Conservation (phyloP, 257 asterid species). For the Solanum boliviense region DNA sequence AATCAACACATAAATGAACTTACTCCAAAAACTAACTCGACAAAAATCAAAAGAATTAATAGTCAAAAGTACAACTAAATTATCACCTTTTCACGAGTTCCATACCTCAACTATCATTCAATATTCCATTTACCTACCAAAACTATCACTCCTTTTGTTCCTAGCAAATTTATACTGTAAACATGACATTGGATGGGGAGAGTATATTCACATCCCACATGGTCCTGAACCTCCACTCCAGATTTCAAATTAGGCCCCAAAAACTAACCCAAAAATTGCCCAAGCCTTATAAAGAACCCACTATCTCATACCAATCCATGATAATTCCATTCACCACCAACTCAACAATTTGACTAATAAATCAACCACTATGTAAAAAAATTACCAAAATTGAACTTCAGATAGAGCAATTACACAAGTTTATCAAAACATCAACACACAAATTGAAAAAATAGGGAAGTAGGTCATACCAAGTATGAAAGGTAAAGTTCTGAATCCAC, state of each 20-base stretch:
- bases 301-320: neutral
- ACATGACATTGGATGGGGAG: neutral
- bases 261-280: neutral
- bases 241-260: neutral
- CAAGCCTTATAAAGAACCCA: neutral
- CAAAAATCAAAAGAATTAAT: neutral
- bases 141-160: neutral
- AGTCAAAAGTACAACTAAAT: neutral
- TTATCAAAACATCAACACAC: neutral
- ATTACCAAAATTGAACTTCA: neutral
- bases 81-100: neutral
- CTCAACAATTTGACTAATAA: neutral
- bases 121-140: neutral
- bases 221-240: neutral
- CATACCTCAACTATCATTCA: neutral
- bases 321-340: neutral
- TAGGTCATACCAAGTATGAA: constrained; percentile 41
- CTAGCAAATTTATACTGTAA: neutral
- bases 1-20: neutral
- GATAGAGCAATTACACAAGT: neutral
- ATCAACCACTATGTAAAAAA: neutral
- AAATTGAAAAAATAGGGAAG: neutral
- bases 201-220: neutral
- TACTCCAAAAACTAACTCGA: neutral
- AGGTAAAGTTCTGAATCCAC: constrained; percentile 67